phyloP scores from a whole-genome alignment of 2,329 filamentous ascomycete genomes.

The Didymella pinodella region DNA sequence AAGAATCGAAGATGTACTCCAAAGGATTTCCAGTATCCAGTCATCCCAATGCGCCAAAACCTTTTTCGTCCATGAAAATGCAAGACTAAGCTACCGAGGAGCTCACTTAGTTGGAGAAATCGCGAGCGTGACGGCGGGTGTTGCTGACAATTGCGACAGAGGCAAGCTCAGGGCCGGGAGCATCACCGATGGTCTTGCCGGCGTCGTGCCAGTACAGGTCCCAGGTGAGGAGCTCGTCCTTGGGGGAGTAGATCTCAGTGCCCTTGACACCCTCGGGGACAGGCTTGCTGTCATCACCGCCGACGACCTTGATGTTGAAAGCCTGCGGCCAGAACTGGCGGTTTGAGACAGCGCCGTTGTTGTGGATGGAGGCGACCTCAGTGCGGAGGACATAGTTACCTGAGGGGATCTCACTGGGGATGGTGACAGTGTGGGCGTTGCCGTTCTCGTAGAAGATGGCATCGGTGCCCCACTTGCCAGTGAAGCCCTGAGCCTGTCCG shows the following conservation, averaged over 20 bases:
- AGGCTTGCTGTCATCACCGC: slow-evolving; percentile 36
- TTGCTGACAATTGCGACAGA: slow-evolving; percentile 25
- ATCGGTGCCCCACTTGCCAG: slow-evolving; percentile 46
- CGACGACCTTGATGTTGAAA: slow-evolving; percentile 47
- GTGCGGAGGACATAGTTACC: slow-evolving; percentile 49
- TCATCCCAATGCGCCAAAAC: slow-evolving; percentile 10
- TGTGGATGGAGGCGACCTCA: slow-evolving; percentile 47
- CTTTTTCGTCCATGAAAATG: slow-evolving; percentile 7
- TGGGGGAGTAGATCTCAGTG: slow-evolving; percentile 40
- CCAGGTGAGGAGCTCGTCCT: slow-evolving; percentile 41
- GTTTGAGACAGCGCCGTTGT: slow-evolving; percentile 42
- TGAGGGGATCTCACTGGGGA: slow-evolving; percentile 43
- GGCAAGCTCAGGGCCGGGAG: slow-evolving; percentile 36
- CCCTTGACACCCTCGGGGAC: slow-evolving; percentile 41
- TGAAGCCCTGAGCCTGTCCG: slow-evolving; percentile 26
- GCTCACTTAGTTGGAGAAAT: slow-evolving; percentile 38
- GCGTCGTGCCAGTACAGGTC: slow-evolving; percentile 44
- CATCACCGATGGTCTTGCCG: slow-evolving; percentile 30
- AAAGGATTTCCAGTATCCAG: slow-evolving; percentile 1
- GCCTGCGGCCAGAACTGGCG: slow-evolving; percentile 49
- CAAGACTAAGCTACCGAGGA: neutral
- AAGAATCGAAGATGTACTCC: slow-evolving; percentile 9
- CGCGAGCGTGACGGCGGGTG: slow-evolving; percentile 35
- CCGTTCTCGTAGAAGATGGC: slow-evolving; percentile 47
- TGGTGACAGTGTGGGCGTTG: slow-evolving; percentile 44